Evolutionary conservation across 1,284 basidiomycete species (phyloP), one percentile per base, ranked within the genome.

Genomic region (Boletus coffeatus): DNA sequence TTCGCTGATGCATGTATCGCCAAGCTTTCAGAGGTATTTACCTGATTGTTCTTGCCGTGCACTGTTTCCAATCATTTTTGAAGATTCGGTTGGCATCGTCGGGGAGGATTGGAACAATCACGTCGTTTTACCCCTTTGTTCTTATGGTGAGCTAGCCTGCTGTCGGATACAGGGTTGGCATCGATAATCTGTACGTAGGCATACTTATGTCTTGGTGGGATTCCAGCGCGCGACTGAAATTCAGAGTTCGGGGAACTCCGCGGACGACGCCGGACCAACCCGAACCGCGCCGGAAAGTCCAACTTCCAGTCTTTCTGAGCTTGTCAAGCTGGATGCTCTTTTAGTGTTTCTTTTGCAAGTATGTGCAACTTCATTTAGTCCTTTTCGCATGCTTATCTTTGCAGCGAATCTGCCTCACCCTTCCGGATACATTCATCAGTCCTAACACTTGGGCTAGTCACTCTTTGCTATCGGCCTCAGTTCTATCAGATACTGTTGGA

Each of bases 371-470:
- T n/a, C 21, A 29, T 58, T 50, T 61, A 60, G 53, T 60, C 29
- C 55, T 34, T 57, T 29, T 29, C 50, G 7, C 4, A 1, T 61
- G 48, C 61, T 70, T 39, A 70, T 60, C 11, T 25, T 10, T 56
- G 56, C 53, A 93, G 89, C 80, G 87, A 63, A 73, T 85, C 32
- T 88, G 87, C 66, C 75, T 92, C 16, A 77, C 81, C 13, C 73
- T 86, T 9, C 85, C 91, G 0, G 89, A 92, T 68, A 83, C 85
- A 1, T 89, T 92, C 67, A 79, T 94, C 64, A 88, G 87, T 67
- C 91, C 92, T 0, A 80, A 81, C 39, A 79, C 84, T 68, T 93
- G 90, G 88, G 76, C 77, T 36, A 68, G 71, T 13, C 80, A 90
- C 69, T 78, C 80, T 1, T 62, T 70, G 0, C 70, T 84, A n/a